Percentiles rank a stretch among this genome's conserved stretches.
phyloP scores from a whole-genome alignment of 441 rosid species.

The Syzygium malaccense region DNA sequence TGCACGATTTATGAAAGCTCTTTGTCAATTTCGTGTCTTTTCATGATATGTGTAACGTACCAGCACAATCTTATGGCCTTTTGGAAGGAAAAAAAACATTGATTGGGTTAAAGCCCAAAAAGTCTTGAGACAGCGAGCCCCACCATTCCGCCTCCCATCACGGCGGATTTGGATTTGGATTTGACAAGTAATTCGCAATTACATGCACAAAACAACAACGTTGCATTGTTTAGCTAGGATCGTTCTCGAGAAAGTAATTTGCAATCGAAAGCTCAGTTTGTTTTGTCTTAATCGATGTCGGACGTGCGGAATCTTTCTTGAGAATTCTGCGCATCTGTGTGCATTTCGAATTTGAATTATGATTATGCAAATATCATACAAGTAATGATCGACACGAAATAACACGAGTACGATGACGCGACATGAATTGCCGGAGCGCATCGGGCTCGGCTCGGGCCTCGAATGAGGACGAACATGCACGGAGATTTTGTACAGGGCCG shows the following conservation, averaged over 20 bases:
- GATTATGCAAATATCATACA: background rate
- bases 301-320: background rate
- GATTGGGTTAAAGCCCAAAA: background rate
- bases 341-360: background rate
- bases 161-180: background rate
- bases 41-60: background rate
- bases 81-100: background rate
- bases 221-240: background rate
- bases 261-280: background rate
- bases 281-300: background rate
- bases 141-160: background rate
- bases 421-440: background rate
- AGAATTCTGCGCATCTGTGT: too few species aligned
- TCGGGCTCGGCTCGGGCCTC: background rate
- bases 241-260: background rate
- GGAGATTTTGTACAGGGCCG: background rate
- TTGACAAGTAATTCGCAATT: background rate
- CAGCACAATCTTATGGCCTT: background rate
- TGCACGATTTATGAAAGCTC: background rate
- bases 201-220: background rate
- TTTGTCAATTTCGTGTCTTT: background rate
- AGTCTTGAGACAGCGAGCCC: background rate
- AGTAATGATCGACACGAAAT: background rate
- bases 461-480: background rate
- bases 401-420: background rate